A percentile compares a stretch with the other conserved stretches of the same genome.
phyloP scores from a whole-genome alignment of 352 stramenopile species.

The Phytophthora uliginosa region DNA sequence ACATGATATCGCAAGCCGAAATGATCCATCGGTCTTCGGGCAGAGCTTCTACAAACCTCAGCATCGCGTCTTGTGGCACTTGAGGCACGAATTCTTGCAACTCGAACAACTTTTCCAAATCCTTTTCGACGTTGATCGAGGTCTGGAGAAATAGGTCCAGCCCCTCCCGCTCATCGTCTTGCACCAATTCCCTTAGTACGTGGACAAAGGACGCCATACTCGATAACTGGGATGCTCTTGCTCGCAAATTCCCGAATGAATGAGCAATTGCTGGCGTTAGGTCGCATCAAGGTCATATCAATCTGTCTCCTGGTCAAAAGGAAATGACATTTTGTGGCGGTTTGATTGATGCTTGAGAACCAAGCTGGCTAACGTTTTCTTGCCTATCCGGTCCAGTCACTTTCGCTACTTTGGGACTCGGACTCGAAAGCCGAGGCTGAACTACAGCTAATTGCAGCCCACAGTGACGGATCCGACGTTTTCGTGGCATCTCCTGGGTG shows the following conservation, averaged over 20 bases:
- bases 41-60: slow-evolving; percentile 13
- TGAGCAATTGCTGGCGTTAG: no score
- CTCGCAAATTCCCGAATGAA: no score
- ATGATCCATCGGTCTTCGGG: slow-evolving; percentile 7
- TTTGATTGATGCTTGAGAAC: neutral
- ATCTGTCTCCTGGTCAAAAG: no score
- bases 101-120: slow-evolving; percentile 1
- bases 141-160: neutral
- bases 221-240: no score
- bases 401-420: slow-evolving; percentile 4
- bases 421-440: neutral
- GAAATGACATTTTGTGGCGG: neutral
- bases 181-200: no score
- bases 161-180: no score
- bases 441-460: slow-evolving; percentile 10
- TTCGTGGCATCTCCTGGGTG: slow-evolving; percentile 27
- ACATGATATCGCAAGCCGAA: slow-evolving; percentile 13
- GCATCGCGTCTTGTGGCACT: neutral
- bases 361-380: neutral
- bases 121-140: slow-evolving; percentile 1
- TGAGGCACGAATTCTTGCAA: neutral
- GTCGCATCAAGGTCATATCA: no score
- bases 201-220: no score
- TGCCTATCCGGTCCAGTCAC: neutral
- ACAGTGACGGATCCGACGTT: slow-evolving; percentile 23